A percentile compares a stretch with the other conserved stretches of the same genome.
These are phyloP conservation scores for Tolypocladium ovalisporum DNA, from an alignment of 2,329 filamentous ascomycete genomes.

Conservation along the genomic window DNA sequence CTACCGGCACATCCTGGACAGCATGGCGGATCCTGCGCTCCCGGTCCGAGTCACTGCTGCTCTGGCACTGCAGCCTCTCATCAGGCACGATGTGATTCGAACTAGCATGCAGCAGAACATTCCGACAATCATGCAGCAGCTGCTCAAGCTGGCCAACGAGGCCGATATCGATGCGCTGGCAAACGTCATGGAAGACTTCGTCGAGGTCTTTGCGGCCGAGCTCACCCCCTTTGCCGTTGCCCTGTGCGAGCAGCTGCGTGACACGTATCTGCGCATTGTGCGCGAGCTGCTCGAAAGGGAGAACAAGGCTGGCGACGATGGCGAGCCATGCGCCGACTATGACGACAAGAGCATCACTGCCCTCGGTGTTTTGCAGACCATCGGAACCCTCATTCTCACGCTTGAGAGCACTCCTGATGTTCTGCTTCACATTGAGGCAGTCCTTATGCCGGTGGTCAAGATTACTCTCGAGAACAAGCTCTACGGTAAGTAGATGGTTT, in stretches of 20 bases:
- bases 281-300: slow-evolving; percentile 85
- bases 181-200: slow-evolving; percentile 99
- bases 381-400: slow-evolving; percentile 91
- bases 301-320: slow-evolving; percentile 62
- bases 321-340: slow-evolving; percentile 79
- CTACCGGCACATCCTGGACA: slow-evolving; percentile 93
- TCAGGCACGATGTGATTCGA: slow-evolving; percentile 88
- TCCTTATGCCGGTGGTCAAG: slow-evolving; percentile 93
- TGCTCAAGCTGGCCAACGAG: slow-evolving; percentile 93
- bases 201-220: slow-evolving; percentile 95
- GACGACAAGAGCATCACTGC: slow-evolving; percentile 99
- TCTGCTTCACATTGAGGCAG: slow-evolving; percentile 83
- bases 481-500: slow-evolving; percentile 49
- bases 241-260: slow-evolving; percentile 85
- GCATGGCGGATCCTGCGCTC: slow-evolving; percentile 88
- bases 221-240: slow-evolving; percentile 95
- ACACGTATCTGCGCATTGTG: slow-evolving; percentile 92
- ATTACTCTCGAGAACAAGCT: slow-evolving; percentile 97
- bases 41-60: slow-evolving; percentile 92
- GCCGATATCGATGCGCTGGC: slow-evolving; percentile 94
- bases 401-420: slow-evolving; percentile 96
- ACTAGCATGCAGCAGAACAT: slow-evolving; percentile 96
- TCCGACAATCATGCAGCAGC: slow-evolving; percentile 97
- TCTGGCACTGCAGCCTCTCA: slow-evolving; percentile 86
- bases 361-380: slow-evolving; percentile 90